Base-by-base conservation (phyloP, 345 rosid genomes). In the Sisymbrium altissimum region DNA sequence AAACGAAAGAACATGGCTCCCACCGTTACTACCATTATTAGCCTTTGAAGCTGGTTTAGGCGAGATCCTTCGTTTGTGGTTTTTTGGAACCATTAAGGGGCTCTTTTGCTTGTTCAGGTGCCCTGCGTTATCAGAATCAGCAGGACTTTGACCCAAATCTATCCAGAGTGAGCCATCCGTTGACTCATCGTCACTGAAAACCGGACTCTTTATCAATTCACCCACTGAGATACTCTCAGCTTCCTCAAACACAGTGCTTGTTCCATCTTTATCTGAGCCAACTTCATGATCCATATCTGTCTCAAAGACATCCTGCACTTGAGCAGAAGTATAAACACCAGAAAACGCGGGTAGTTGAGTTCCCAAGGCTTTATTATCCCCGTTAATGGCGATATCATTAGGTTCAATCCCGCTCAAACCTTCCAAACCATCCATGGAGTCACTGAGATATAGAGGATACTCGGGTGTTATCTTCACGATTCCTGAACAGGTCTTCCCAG, bases 381-480 rank as follows among this genome's bases (percentile, higher is more conserved):
- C 87, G 70, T 86, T 90, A 11, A 33, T 77, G 63, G 68, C 83
- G 68, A 70, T 84, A 71, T 86, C 93, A 54, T 84, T 84, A 44
- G 83, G 89, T 58, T 84, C 87, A 54, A 68, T 66, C 41, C 86
- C 89, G 21, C 67, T 81, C 64, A 90, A 61, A 50, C 85, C 77
- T 39, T 96, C 99, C 68, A 95, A 82, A 46, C 83, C 94, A 78
- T 96, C 99, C 53, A 86, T 77, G 43, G 98, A 96, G 80, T 90
- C 99, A 73, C 95, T 91, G 58, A 92, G 81, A 85, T 90, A 96
- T 57, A 89, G 75, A 67, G 99, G 99, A 82, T 85, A 96, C 71
- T 90, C 99, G 0, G 98, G 99, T 21, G 89, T 90, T 70, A 96
- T 87, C 88, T 92, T 96, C 74, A 96, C 99, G 84, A 96, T 92